These are phyloP conservation scores for Stentor roeselii DNA, from an alignment of 73 alveolate genomes.

Conservation along the genomic window DNA sequence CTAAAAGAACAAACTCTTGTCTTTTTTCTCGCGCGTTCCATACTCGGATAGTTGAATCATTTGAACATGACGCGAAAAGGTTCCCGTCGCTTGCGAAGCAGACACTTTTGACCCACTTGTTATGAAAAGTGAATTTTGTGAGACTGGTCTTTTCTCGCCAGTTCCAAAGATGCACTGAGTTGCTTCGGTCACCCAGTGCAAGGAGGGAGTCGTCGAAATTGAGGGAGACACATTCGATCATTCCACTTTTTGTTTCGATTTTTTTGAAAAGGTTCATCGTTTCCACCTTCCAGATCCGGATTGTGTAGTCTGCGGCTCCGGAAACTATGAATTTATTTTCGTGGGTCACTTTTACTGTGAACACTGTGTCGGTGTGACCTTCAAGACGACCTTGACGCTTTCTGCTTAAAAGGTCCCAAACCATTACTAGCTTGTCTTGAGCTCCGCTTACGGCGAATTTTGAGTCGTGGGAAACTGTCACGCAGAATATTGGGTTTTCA, in stretches of 20 bases:
- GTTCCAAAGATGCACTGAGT: neutral
- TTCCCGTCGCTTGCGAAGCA: neutral
- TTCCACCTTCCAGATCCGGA: neutral
- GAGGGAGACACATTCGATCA: neutral
- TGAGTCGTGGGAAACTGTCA: neutral
- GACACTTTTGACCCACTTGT: neutral
- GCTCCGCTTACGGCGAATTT: slow-evolving; percentile 4
- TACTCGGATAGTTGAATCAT: neutral
- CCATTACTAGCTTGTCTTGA: neutral
- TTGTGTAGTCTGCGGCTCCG: slow-evolving; percentile 5
- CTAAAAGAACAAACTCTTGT: neutral
- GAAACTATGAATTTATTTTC: neutral
- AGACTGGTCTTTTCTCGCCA: neutral
- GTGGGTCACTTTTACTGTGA: neutral
- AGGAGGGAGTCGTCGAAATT: neutral
- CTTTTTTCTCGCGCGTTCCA: neutral
- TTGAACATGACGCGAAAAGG: neutral
- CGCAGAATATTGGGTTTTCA: slow-evolving; percentile 10
- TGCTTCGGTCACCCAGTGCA: neutral
- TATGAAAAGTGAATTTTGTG: neutral
- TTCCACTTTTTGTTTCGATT: neutral
- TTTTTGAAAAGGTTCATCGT: neutral
- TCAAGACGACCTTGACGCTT: neutral
- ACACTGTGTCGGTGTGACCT: slow-evolving; percentile 14
- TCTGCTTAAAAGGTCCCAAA: slow-evolving; percentile 6